These are phyloP conservation scores for Solanum lignicaule DNA, from an alignment of 257 asterid species.

Conservation along the genomic window DNA sequence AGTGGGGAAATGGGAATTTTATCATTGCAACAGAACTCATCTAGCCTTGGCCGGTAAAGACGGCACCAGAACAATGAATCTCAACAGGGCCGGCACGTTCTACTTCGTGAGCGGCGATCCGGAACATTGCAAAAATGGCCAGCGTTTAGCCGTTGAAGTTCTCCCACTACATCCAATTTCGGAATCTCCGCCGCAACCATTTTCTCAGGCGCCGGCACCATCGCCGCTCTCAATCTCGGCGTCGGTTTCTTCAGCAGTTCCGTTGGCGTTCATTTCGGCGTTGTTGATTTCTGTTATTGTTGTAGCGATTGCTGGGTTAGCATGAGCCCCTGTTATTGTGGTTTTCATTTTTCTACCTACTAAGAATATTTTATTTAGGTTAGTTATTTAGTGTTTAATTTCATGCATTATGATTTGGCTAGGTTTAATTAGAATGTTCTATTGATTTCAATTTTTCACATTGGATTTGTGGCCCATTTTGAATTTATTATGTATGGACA, in stretches of 20 bases:
- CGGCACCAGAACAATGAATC: constrained; percentile 38
- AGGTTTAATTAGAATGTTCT: neutral
- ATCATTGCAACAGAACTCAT: constrained; percentile 56
- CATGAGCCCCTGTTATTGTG: neutral
- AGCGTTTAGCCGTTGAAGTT: constrained; percentile 43
- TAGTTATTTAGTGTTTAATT: neutral
- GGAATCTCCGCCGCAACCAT: neutral
- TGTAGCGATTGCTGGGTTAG: neutral
- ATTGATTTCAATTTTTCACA: neutral
- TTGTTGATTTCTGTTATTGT: neutral
- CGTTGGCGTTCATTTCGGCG: neutral
- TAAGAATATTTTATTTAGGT: neutral
- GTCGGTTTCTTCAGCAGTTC: neutral
- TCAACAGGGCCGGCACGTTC: constrained; percentile 33
- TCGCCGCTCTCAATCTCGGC: constrained; percentile 17
- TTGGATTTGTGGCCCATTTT: neutral
- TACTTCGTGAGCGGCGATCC: constrained; percentile 47
- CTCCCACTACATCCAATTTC: constrained; percentile 15
- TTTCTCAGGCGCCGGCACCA: constrained; percentile 15
- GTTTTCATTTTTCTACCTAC: neutral
- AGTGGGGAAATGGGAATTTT: constrained; percentile 68
- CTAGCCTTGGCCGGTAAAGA: constrained; percentile 36
- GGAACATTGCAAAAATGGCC: constrained; percentile 52
- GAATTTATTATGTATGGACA: neutral
- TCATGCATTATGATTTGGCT: neutral